Evolutionary conservation across 2,329 filamentous ascomycete species (phyloP), one percentile per base, ranked within the genome.

Genomic region (Colletotrichum simmondsii): DNA sequence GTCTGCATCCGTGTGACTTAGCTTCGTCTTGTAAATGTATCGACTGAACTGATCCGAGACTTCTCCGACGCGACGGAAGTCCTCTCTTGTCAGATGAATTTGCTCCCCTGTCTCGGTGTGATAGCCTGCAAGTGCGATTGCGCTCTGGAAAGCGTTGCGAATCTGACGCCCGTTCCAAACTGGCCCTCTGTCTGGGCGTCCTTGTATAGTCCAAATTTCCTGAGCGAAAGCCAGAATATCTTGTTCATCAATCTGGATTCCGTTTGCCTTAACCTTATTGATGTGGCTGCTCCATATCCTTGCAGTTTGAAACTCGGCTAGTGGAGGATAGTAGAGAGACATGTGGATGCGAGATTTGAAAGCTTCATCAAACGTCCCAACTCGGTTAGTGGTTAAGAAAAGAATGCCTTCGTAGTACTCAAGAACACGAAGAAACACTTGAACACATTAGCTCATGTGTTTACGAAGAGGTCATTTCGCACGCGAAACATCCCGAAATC

Each of bases 21-120:
- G 61, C 5, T 53, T 64, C 5, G 61, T 64, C 46, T 54, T 64
- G 24, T 53, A 53, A 14, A 64, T 64, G 0, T 64, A 64, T 0
- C 37, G 42, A 22, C 61, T 54, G 61, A 64, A 64, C 49, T 64
- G 61, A 11, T 64, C 61, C 24, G 61, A 64, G 0, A 64, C 61
- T 0, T 53, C 32, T 32, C 35, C 35, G 4, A 46, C 32, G 12
- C 58, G 32, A 22, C 32, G 30, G 2, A 46, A 61, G 0, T 61
- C 19, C 8, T 61, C n/a, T 11, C 0, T 0, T 2, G 22, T 35
- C 0, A 61, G 12, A 16, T n/a, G n/a, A 5, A 61, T 5, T 6
- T 42, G 19, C 0, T 46, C 0, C 1, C 35, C 22, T 2, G n/a
- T 16, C 4, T 26, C 0, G 14, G n/a, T 10, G n/a, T 61, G 35